Base-by-base conservation (phyloP, 768 basidiomycete genomes). In the Dioszegia hungarica region DNA sequence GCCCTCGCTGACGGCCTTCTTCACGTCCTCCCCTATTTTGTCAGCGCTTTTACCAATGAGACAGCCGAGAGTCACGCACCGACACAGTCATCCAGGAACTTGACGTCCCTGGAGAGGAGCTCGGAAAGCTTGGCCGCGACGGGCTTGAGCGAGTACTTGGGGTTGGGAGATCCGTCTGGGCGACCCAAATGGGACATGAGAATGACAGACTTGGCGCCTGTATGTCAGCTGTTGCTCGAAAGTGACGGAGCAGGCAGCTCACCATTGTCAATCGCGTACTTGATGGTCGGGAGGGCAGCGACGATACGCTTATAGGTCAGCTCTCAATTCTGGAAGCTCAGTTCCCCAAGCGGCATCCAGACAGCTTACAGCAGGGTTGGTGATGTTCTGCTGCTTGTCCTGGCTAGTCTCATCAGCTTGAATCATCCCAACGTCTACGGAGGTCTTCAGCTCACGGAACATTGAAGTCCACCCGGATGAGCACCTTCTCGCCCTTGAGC, bases 111-210 rank as follows among this genome's bases (percentile, higher is more conserved):
- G 51, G 78, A 76, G 37, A 97, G 83, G 22, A 84, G 86, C 66
- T 82, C 83, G 70, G 87, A 83, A 29, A 95, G 81, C 76, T 93
- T 89, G 56, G 77, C 77, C 41, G 92, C 71, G 62, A 98, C 86
- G 38, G 90, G 90, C 75, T 83, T 86, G 57, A 99, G 84, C 6
- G 91, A 90, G 81, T 89, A 94, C 72, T 97, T 97, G 47, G 81
- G 80, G 71, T 86, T 86, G 54, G 85, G 84, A 68, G 89, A 88
- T 67, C 94, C 94, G 77, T 98, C 91, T 10, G 94, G 94, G 62
- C 94, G 89, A 22, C 94, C 95, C 54, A 99, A 84, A 77, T 99
- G 94, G 72, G 94, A 97, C 92, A 97, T 95, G 73, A 98, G 84
- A 65, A 90, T 83, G 73, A 97, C 86, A 56, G 82, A 81, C 56